Conservation (phyloP, 164 flowering plant genomes). For the Euptelea pleiosperma region DNA sequence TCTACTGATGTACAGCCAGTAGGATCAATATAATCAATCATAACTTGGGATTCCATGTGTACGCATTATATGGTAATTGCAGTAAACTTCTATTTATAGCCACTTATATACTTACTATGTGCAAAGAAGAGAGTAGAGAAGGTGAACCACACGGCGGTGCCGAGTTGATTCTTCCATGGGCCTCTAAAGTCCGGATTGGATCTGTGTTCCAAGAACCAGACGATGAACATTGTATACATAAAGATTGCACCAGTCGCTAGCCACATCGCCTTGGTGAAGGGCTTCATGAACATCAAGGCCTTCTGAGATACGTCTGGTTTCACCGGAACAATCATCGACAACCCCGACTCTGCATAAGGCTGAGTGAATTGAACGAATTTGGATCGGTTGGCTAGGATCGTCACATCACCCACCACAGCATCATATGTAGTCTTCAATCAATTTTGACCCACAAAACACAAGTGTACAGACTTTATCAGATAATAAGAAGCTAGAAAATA, state of each 20-base stretch:
- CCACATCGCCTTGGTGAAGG: constrained; percentile 54
- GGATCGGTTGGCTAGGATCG: constrained; percentile 34
- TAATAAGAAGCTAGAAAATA: too few species aligned
- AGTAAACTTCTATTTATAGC: too few species aligned
- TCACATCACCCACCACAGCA: constrained; percentile 45
- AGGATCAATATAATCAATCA: too few species aligned
- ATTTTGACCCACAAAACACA: too few species aligned
- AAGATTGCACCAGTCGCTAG: constrained; percentile 21
- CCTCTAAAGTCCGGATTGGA: constrained; percentile 41
- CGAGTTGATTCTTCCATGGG: constrained; percentile 30
- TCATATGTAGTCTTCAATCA: too few species aligned
- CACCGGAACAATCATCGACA: constrained; percentile 35
- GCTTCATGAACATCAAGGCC: constrained; percentile 47
- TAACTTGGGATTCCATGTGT: too few species aligned
- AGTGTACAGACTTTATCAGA: too few species aligned
- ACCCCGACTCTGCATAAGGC: constrained; percentile 42
- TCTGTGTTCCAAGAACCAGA: constrained; percentile 40
- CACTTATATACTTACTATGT: constrained; percentile 59
- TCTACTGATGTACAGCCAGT: too few species aligned
- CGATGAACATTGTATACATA: constrained; percentile 39
- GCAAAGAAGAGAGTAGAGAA: constrained; percentile 49
- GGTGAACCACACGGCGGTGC: constrained; percentile 47
- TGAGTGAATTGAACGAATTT: constrained; percentile 42
- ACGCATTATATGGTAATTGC: too few species aligned
- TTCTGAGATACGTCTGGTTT: constrained; percentile 12